A percentile compares a stretch with the other conserved stretches of the same genome.
phyloP scores from a whole-genome alignment of 2,329 filamentous ascomycete genomes.

The Penicillium sumatraense region DNA sequence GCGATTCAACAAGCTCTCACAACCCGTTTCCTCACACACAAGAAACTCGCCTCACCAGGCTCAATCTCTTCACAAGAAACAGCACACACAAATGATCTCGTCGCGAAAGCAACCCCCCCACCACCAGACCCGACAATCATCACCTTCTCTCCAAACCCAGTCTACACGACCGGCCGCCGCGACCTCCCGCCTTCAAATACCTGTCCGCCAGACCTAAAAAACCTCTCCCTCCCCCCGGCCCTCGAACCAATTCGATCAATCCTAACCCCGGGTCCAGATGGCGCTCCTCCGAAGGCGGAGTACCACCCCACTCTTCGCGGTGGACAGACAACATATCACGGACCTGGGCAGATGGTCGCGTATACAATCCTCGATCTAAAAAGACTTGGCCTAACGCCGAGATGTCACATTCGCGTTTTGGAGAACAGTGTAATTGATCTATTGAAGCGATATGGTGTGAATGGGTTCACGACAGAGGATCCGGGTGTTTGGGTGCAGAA shows the following conservation, averaged over 20 bases:
- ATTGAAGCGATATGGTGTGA: slow-evolving; percentile 64
- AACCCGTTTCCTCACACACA: slow-evolving; percentile 63
- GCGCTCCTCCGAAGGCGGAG: slow-evolving; percentile 54
- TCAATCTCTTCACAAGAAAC: slow-evolving; percentile 29
- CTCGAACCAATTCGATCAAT: slow-evolving; percentile 44
- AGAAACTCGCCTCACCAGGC: slow-evolving; percentile 49
- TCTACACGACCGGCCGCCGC: slow-evolving; percentile 88
- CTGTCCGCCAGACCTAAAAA: slow-evolving; percentile 37
- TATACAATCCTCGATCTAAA: slow-evolving; percentile 89
- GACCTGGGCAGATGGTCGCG: slow-evolving; percentile 88
- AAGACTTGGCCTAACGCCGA: slow-evolving; percentile 68
- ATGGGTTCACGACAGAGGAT: slow-evolving; percentile 69
- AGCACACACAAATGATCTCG: slow-evolving; percentile 1
- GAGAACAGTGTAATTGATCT: slow-evolving; percentile 75
- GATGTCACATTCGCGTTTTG: slow-evolving; percentile 77
- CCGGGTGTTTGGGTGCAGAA: slow-evolving; percentile 78
- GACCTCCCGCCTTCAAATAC: slow-evolving; percentile 59
- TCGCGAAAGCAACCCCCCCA: slow-evolving; percentile 30
- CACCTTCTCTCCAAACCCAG: slow-evolving; percentile 79
- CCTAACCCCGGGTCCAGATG: slow-evolving; percentile 28
- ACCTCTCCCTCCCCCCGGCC: slow-evolving; percentile 41
- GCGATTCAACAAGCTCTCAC: slow-evolving; percentile 63
- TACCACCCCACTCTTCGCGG: slow-evolving; percentile 77
- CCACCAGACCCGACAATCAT: slow-evolving; percentile 72
- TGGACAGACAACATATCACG: slow-evolving; percentile 93